Evolutionary conservation across 441 rosid species (phyloP).

Genomic region (Breynia disticha): DNA sequence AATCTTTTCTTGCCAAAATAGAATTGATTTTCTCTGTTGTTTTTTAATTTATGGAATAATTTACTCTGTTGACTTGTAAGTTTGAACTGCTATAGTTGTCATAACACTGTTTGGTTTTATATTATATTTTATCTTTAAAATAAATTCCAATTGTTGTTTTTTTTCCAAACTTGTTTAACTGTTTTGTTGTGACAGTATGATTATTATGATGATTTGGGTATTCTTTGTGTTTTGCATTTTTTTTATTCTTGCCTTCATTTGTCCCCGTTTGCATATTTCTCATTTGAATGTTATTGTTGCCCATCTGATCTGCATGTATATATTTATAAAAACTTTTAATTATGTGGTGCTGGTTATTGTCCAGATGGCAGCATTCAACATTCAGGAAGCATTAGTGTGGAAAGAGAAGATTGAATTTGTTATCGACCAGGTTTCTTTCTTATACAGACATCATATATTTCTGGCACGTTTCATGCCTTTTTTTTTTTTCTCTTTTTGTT

Average conservation of each 20-base stretch:
- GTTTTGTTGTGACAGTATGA: no score
- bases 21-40: no score
- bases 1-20: no score
- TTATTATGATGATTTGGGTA: no score
- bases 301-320: not conserved
- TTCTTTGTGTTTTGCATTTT: no score
- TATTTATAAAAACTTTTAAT: not conserved
- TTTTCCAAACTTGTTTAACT: no score
- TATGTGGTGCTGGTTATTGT: constrained; percentile 21
- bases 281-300: not conserved
- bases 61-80: no score
- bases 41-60: no score
- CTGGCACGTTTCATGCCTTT: not conserved
- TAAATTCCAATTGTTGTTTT: not conserved
- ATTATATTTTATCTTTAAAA: no score
- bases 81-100: no score
- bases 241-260: no score
- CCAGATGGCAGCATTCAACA: constrained; percentile 99
- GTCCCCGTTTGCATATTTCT: not conserved
- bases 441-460: not conserved
- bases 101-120: no score
- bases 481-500: not conserved
- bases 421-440: constrained; percentile 73
- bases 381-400: constrained; percentile 92
- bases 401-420: constrained; percentile 86